Base-by-base conservation (phyloP, 2,329 filamentous ascomycete genomes). In the Fusarium cyanostomum region DNA sequence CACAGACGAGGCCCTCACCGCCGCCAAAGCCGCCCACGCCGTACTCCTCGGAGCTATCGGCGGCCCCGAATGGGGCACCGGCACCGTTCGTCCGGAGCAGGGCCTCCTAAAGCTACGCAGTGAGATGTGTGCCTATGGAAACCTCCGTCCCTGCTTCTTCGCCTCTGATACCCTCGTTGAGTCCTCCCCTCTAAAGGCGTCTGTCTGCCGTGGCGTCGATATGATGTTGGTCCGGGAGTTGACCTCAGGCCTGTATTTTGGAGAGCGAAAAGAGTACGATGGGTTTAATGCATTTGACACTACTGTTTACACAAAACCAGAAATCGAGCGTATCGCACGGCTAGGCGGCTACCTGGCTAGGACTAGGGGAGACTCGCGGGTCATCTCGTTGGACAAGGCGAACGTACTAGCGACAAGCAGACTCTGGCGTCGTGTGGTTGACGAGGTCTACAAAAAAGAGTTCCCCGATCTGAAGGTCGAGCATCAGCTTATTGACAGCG, bases 81-180 rank as follows among this genome's bases (percentile, higher is more conserved):
- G 91, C 67, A 80, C 87, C 56, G 90, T 97, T 62, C 91, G 94
- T 48, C 94, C 94, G 4, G 94, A 97, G 77, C 92, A 96, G 80
- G 93, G 92, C 58, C 88, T 97, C 72, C 88, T 97, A 63, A 86
- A 83, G 69, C 91, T 97, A 49, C 92, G 93, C 80, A 96, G 95
- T 80, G 91, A 96, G 79, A 90, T 97, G 84, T 84, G 85, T 73
- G 92, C 93, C 55, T 97, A 94, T 80, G 94, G 92, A 73, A 97
- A 97, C 85, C 87, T 97, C 56, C 90, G 94, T 9, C 94, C 94
- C 12, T 97, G 93, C 84, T 94, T 90, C 84, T 97, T 97, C 81
- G 91, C 92, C 39, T 93, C 93, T 3, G 90, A 93, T 57, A 85
- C 87, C 35, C 89, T 96, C 41, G 88, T 96, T 71, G 88, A 93